Conservation (phyloP, 768 basidiomycete genomes). For the Pleurotus citrinopileatus region DNA sequence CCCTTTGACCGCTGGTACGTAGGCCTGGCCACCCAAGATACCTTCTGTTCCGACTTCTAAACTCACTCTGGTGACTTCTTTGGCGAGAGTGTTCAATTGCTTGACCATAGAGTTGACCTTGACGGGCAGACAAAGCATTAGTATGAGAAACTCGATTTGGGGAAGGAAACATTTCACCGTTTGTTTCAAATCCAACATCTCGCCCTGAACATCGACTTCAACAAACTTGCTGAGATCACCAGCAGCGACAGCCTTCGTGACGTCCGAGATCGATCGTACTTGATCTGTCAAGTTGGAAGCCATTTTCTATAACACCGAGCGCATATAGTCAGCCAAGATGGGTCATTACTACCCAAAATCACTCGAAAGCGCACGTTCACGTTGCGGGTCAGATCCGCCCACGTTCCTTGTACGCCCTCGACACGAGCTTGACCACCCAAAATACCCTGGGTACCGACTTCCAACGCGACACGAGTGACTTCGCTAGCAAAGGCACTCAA, state of each 20-base stretch:
- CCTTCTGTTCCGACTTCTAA: conserved; percentile 93
- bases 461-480: conserved; percentile 78
- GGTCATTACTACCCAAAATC: conserved; percentile 40
- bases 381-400: conserved; percentile 86
- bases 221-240: conserved; percentile 74
- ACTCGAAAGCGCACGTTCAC: conserved; percentile 81
- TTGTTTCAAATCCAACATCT: conserved; percentile 79
- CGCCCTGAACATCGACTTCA: conserved; percentile 78
- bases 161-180: conserved; percentile 32
- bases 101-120: conserved; percentile 81
- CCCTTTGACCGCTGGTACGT: conserved; percentile 88
- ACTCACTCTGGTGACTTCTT: conserved; percentile 87
- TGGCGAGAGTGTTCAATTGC: conserved; percentile 69
- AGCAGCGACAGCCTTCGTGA: conserved; percentile 69
- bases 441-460: conserved; percentile 89
- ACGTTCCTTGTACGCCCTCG: conserved; percentile 89
- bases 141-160: neutral
- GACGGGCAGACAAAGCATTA: too few species aligned
- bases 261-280: conserved; percentile 77
- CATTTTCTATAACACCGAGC: conserved; percentile 53
- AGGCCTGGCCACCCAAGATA: conserved; percentile 91
- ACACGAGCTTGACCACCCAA: conserved; percentile 90
- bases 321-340: too few species aligned
- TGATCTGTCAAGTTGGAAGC: conserved; percentile 68
- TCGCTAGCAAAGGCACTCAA: conserved; percentile 84